Base-by-base conservation (phyloP, 2,329 filamentous ascomycete species). In the Epichloe coenophiala region DNA sequence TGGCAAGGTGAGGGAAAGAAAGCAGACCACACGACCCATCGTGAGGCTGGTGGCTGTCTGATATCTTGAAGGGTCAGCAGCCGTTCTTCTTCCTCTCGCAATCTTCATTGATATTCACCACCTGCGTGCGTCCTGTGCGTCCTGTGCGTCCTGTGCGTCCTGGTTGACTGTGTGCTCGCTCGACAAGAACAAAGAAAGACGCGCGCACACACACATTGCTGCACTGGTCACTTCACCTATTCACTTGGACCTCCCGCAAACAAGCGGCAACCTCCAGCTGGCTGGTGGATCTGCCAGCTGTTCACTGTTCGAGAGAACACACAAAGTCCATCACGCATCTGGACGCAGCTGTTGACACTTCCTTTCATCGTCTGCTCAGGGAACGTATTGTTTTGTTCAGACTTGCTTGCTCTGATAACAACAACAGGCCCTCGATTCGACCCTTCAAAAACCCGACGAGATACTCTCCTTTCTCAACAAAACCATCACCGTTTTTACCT, bases 251-350 rank as follows among this genome's bases (percentile, higher is more conserved):
- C 11, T 43, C 27, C n/a, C 6, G 36, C 48, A 46, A 31, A 50
- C 27, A 31, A 31, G 35, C 36, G 37, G 43, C 36, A 21, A 7
- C 48, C 23, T 36, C 43, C 51, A 49, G 47, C 51, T 52, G 51
- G 42, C 43, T 31, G 47, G 51, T 47, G 42, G 19, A 52, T 49
- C 47, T 47, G 51, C n/a, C 51, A 52, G 35, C 47, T 49, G 47
- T 46, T 41, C 42, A 41, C 47, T 49, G 47, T 46, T 41, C 42
- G 27, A 21, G 11, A 27, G 8, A 17, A 36, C 36, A 36, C 47
- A 47, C 47, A 47, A 23, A 36, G 17, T 23, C 47, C 17, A 1
- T 17, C 39, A 31, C 27, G 7, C 47, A 42, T 15, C 40, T 48
- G 47, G 8, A 11, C 17, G 12, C 48, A 38, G 41, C 48, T 49